Evolutionary conservation across 2,329 filamentous ascomycete genomes (phyloP), one percentile per base, ranked within the genome.

Genomic region (Orbilia blumenaviensis): DNA sequence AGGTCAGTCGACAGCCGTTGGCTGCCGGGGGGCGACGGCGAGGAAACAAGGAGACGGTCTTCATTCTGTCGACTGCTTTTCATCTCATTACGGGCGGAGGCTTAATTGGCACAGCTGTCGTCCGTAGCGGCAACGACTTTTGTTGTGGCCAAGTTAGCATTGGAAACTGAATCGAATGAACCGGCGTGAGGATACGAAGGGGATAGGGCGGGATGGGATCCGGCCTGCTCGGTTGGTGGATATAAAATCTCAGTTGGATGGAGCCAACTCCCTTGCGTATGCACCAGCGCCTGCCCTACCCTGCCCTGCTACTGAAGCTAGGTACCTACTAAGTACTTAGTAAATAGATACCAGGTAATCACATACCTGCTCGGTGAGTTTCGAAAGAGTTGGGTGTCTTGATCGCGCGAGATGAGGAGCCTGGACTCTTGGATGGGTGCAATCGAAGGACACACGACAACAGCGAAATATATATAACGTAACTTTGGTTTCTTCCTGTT

Each of bases 1-100:
- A 60, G 8, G 29, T 76, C 41, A 12, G 64, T 27, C 16, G 50
- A 61, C 3, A 38, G 18, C 29, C 38, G 38, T 32, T 29, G 18
- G 23, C 38, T 61, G 60, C 72, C 36, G 58, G 58, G 23, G 56
- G 72, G 42, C 48, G 72, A 69, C 18, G 64, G 32, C 60, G 72
- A 36, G 56, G 72, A 66, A 36, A 50, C 50, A 50, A 66, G 58
- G 18, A 60, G 32, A 32, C 16, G 41, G 23, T 64, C 64, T 58
- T 76, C 72, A 76, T 76, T 46, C 36, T 69, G 58, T 52, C 21
- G 64, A 54, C 72, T 69, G 64, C 41, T 76, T 68, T 66, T 76
- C 72, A 76, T 76, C 60, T 76, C 72, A 76, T 76, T 61, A 41
- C 72, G 72, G 58, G 64, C 50, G 44, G 14, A 50, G 42, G 64